Percentiles rank a stretch among this genome's conserved stretches.
Evolutionary conservation across 192 early-diverging fungal species (phyloP).

Genomic region (Entomortierella beljakovae): DNA sequence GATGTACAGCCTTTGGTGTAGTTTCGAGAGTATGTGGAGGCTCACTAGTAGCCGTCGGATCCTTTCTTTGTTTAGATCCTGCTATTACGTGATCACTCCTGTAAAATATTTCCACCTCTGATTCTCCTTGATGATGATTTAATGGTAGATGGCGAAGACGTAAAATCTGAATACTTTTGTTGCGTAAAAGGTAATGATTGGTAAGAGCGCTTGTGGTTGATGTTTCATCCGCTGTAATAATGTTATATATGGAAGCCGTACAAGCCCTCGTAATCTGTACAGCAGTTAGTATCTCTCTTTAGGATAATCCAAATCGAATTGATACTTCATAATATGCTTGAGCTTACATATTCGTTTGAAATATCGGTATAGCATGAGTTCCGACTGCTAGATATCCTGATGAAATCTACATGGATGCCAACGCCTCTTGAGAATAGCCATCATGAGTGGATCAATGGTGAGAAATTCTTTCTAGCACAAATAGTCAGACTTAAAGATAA

Average conservation of each 20-base stretch:
- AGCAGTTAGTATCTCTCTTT: too few species aligned
- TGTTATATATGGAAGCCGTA: conserved; percentile 33
- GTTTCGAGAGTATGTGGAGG: conserved; percentile 1
- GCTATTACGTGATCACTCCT: conserved; percentile 20
- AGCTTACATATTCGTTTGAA: conserved; percentile 13
- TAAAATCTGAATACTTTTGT: conserved; percentile 30
- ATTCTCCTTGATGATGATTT: background rate
- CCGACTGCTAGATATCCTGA: conserved; percentile 32
- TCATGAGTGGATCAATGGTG: background rate
- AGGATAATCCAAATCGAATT: too few species aligned
- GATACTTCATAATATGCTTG: too few species aligned
- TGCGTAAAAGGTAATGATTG: conserved; percentile 28
- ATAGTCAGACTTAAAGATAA: background rate
- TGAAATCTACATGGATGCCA: conserved; percentile 38
- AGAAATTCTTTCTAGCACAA: background rate
- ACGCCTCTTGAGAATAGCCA: background rate
- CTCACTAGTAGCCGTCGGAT: background rate
- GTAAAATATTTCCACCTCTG: conserved; percentile 18
- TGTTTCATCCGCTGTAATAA: conserved; percentile 17
- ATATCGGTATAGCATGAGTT: conserved; percentile 16
- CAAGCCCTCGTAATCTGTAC: conserved; percentile 30
- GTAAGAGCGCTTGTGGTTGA: conserved; percentile 21
- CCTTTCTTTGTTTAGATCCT: background rate
- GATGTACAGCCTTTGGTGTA: background rate
- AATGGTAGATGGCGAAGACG: conserved; percentile 13